These are phyloP conservation scores for Eucommia ulmoides DNA, from an alignment of 257 asterid species.

Conservation along the genomic window DNA sequence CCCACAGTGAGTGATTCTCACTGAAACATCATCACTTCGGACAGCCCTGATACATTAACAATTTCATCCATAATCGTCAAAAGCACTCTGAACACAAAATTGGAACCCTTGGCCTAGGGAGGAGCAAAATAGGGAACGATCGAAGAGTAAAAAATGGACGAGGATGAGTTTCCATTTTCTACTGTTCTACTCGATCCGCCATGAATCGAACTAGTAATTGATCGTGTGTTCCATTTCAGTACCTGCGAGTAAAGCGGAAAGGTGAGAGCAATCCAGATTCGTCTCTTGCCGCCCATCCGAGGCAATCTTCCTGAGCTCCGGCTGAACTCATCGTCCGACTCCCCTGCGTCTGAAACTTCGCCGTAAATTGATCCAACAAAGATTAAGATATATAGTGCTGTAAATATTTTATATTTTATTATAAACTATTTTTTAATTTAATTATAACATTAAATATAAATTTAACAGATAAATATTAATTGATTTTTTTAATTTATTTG, in stretches of 20 bases:
- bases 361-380: no score
- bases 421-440: no score
- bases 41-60: conserved; percentile 43
- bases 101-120: not conserved
- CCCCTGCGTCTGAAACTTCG: no score
- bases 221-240: not conserved
- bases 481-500: no score
- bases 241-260: conserved; percentile 68
- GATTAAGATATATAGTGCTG: no score
- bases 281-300: conserved; percentile 83
- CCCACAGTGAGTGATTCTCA: conserved; percentile 60
- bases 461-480: no score
- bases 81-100: not conserved
- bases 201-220: not conserved
- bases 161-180: not conserved
- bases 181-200: not conserved
- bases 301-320: conserved; percentile 33
- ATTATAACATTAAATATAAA: no score
- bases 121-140: not conserved
- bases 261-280: conserved; percentile 78
- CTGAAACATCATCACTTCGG: conserved; percentile 54
- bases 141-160: not conserved
- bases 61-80: not conserved
- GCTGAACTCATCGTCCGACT: conserved; percentile 35
- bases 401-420: no score